Base-by-base conservation (phyloP, 257 asterid species). In the Catharanthus roseus region DNA sequence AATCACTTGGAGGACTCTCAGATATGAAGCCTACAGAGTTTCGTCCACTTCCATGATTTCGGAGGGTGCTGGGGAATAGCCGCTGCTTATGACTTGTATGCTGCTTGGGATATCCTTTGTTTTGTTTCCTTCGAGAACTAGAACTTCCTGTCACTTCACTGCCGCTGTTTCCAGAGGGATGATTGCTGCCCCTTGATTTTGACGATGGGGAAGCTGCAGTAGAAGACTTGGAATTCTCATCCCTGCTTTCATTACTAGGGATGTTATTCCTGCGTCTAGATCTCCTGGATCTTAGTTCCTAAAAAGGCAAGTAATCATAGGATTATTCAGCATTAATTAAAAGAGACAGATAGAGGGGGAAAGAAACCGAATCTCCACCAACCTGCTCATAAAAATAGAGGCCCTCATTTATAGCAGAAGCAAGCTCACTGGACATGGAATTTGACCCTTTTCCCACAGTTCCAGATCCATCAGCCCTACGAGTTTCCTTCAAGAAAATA, bases 301-400 rank as follows among this genome's bases (percentile, higher is more conserved):
- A 89, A 68, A 81, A n/a, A 73, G 70, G 63, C 72, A 74, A 67
- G 66, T 44, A 55, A 26, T 45, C 64, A 62, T 44, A 54, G 31
- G 21, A 50, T 10, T 56, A 65, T 47, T n/a, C 69, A 66, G 61
- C 28, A 72, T 28, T 58, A 5, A 3, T n/a, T 11, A 63, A 39
- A 26, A 61, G 62, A 56, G n/a, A 24, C 21, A 29, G 38, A 44
- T 57, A 47, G 57, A 64, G n/a, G n/a, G 13, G 13, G 77, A 67
- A 21, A 72, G 60, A 73, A 47, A 75, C 10, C 72, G 68, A 77
- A 65, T 53, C 56, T 73, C 66, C 42, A 65, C 47, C 58, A 77
- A 93, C 98, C 98, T 90, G 98, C 92, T 90, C 98, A 81, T 90
- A 90, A 79, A 74, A 89, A 79, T 81, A 89, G 72, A 93, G 96